Base-by-base conservation (phyloP, 2,329 filamentous ascomycete species). In the Dactylella cylindrospora region DNA sequence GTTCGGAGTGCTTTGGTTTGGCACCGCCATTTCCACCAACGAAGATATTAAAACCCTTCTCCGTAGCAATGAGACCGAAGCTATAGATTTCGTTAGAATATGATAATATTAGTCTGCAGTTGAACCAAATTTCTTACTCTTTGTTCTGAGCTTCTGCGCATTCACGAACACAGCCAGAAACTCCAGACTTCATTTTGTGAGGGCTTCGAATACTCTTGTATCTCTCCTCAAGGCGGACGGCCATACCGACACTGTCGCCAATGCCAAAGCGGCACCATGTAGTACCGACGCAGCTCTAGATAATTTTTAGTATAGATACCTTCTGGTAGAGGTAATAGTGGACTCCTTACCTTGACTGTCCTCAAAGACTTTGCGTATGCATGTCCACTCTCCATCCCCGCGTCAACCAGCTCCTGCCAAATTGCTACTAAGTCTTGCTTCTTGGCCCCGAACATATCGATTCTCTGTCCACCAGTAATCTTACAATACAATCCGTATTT, bases 141-240 rank as follows among this genome's bases (percentile, higher is more conserved):
- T 95, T 95, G 73, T 85, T 91, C 70, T 94, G 90, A 1, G 90
- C 90, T 73, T 95, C 90, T 0, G 90, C 90, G 67, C 90, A 95
- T 73, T 95, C 90, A 50, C 90, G 80, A n/a, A 95, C 88, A 66
- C 90, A 95, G 9, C 90, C 90, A 50, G 85, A 90, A 0, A 95
- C 89, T 51, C 88, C 90, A 1, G 87, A 89, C 73, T 95, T 95
- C 72, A 94, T 81, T 77, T 95, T 95, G 72, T 95, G 90, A 6
- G 90, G 90, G 12, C 80, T 80, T n/a, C 90, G 82, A 57, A 95
- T 86, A 69, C 86, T 88, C 78, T 95, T 95, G 74, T 95, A 95
- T 38, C 90, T 82, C 75, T 95, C 87, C 73, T 95, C 90, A 0
- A 95, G 74, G 2, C 88, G 80, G 12, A 95, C 84, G 0, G 90